Evolutionary conservation across 78 protist species (phyloP), one percentile per base, ranked within the genome.

Genomic region (Isochrysis galbana): DNA sequence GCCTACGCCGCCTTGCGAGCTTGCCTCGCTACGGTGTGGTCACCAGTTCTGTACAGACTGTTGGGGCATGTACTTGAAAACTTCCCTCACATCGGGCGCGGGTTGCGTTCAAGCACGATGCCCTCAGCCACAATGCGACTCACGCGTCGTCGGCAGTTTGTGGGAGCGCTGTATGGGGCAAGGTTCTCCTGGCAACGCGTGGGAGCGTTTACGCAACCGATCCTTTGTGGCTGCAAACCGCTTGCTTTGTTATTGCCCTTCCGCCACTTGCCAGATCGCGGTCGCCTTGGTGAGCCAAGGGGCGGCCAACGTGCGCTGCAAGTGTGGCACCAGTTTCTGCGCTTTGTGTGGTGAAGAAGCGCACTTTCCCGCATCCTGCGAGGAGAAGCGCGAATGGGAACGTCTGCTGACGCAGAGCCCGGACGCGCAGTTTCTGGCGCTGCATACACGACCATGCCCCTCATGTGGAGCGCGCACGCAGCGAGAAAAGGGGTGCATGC

Each of bases 401-500:
- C 42, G 36, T 1, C 82, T 72, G 44, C 82, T 72, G 44, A 2
- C 29, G 17, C 82, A 72, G 82, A 36, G 44, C 44, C 82, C 82
- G 17, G 82, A 72, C 82, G 82, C 82, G 82, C 82, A 72, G 82
- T 72, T 34, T 17, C 36, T 72, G 32, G 39, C 36, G 82, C 36
- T 5, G 82, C 82, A 72, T 23, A 72, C 82, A 41, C 82, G 82
- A 41, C 82, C 82, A 19, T 72, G 82, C 82, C 82, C 82, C 2
- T 17, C 44, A 14, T 72, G 82, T 17, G 82, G 41, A 3, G 82
- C 41, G 42, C 82, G 82, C 82, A 72, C 82, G 82, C 82, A 72
- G 82, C 82, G 82, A 7, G 82, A 29, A 19, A 34, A 29, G 82
- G 82, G 82, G 42, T 72, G 82, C 41, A 72, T 72, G 82, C 82